Percentiles rank a stretch among this genome's conserved stretches.
Evolutionary conservation across 2,329 filamentous ascomycete genomes (phyloP).

Genomic region (Penicillium hesseltinei): DNA sequence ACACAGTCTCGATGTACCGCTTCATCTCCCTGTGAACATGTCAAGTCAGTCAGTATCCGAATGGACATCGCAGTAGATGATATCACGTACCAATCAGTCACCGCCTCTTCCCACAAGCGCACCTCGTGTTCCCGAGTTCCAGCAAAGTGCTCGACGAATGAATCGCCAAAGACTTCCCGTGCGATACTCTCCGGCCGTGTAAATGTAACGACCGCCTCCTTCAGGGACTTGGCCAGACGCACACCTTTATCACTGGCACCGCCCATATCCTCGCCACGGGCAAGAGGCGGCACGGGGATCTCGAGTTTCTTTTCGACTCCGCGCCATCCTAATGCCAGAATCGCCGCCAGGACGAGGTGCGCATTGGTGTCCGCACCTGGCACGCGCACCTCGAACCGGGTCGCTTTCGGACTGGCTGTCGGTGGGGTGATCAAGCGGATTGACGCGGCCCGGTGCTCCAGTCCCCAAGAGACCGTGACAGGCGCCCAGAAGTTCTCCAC

Average conservation of each 20-base stretch:
- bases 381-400: slow-evolving; percentile 88
- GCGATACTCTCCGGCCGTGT: slow-evolving; percentile 76
- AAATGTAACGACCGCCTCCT: slow-evolving; percentile 80
- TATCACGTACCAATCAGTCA: slow-evolving; percentile 83
- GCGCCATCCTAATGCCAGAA: slow-evolving; percentile 84
- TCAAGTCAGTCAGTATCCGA: slow-evolving; percentile 22
- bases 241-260: slow-evolving; percentile 68
- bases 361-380: slow-evolving; percentile 93
- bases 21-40: slow-evolving; percentile 63
- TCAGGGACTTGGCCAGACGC: slow-evolving; percentile 77
- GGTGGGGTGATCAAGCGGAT: slow-evolving; percentile 88
- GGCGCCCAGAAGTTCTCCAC: slow-evolving; percentile 99
- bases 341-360: slow-evolving; percentile 79
- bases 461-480: slow-evolving; percentile 93
- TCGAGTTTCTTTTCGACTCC: slow-evolving; percentile 90
- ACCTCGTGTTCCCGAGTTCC: slow-evolving; percentile 92
- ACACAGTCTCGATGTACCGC: slow-evolving; percentile 76
- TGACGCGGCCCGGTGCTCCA: slow-evolving; percentile 90
- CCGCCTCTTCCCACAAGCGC: slow-evolving; percentile 87
- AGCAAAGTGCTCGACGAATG: slow-evolving; percentile 92
- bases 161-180: slow-evolving; percentile 89
- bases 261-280: slow-evolving; percentile 80
- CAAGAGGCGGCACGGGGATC: slow-evolving; percentile 77
- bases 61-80: not conserved
- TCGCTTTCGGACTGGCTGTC: slow-evolving; percentile 77